These are phyloP conservation scores for Lactuca sativa DNA, from an alignment of 129 eudicot genomes.

Conservation along the genomic window DNA sequence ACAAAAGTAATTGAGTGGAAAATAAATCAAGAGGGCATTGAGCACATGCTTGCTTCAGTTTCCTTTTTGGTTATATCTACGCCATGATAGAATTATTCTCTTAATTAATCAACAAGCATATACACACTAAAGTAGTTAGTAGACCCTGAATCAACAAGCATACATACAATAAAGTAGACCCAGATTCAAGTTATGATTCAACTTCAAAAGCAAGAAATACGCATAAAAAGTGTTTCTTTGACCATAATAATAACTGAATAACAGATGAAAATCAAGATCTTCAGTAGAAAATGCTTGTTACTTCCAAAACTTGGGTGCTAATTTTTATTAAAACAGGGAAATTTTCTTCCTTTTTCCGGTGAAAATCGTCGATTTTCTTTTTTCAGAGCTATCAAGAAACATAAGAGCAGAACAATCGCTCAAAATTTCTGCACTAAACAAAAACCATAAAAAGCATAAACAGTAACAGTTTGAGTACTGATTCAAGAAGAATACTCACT, in stretches of 20 bases:
- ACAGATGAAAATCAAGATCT: background rate
- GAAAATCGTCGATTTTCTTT: too few species aligned
- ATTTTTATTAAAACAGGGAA: background rate
- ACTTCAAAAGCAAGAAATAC: conserved; percentile 31
- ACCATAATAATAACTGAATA: background rate
- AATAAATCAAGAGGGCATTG: conserved; percentile 17
- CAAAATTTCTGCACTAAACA: background rate
- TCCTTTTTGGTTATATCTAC: conserved; percentile 26
- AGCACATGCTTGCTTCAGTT: conserved; percentile 32
- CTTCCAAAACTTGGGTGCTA: background rate
- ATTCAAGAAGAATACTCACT: conserved; percentile 12
- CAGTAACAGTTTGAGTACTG: background rate
- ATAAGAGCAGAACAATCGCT: background rate
- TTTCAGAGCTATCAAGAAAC: background rate
- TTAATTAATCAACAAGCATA: conserved; percentile 26
- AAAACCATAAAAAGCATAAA: background rate
- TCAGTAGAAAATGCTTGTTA: background rate
- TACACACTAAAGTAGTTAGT: background rate
- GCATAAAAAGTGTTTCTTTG: conserved; percentile 18
- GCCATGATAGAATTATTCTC: background rate
- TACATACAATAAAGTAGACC: conserved; percentile 29
- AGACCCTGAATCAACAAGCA: conserved; percentile 26
- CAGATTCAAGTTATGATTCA: conserved; percentile 33
- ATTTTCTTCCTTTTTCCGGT: background rate
- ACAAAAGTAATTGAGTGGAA: conserved; percentile 18